Percentiles rank a stretch among this genome's conserved stretches.
Conservation (phyloP, 1,284 basidiomycete species). For the Trametes pubescens region DNA sequence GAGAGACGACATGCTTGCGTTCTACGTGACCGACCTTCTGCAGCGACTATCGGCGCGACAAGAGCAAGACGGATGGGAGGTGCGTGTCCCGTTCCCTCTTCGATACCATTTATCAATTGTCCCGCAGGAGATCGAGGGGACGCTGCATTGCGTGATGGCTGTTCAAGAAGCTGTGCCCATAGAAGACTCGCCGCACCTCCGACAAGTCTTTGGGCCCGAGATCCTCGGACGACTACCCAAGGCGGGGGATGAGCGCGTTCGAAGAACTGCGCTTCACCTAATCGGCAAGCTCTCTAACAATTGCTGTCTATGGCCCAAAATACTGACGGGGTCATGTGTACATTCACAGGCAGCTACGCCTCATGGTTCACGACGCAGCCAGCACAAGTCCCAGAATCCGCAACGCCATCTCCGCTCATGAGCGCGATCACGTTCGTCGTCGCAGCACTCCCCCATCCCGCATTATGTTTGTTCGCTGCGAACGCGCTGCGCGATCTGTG, state of each 20-base stretch:
- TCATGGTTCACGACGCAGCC: conserved; percentile 81
- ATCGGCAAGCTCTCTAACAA: conserved; percentile 60
- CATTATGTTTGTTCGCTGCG: conserved; percentile 78
- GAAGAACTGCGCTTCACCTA: conserved; percentile 75
- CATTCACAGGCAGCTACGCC: conserved; percentile 74
- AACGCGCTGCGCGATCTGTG: conserved; percentile 85
- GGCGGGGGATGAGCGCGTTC: conserved; percentile 68
- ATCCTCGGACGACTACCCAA: conserved; percentile 74
- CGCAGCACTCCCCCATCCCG: conserved; percentile 67
- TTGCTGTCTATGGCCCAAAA: background rate
- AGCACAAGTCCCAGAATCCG: conserved; percentile 45
- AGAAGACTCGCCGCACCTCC: conserved; percentile 70
- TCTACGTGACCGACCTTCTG: conserved; percentile 67
- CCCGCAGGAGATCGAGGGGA: conserved; percentile 81
- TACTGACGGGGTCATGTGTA: background rate
- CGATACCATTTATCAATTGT: too few species aligned
- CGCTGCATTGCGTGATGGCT: conserved; percentile 84
- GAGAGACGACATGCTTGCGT: conserved; percentile 80
- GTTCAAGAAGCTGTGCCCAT: conserved; percentile 88
- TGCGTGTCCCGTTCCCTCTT: conserved; percentile 47
- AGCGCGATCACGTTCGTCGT: conserved; percentile 78
- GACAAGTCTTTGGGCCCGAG: conserved; percentile 73
- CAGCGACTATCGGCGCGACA: conserved; percentile 55
- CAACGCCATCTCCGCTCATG: conserved; percentile 57
- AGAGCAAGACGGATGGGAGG: conserved; percentile 71